Evolutionary conservation across 1,284 basidiomycete species (phyloP).

Genomic region (Pyrrhoderma lamaoense): DNA sequence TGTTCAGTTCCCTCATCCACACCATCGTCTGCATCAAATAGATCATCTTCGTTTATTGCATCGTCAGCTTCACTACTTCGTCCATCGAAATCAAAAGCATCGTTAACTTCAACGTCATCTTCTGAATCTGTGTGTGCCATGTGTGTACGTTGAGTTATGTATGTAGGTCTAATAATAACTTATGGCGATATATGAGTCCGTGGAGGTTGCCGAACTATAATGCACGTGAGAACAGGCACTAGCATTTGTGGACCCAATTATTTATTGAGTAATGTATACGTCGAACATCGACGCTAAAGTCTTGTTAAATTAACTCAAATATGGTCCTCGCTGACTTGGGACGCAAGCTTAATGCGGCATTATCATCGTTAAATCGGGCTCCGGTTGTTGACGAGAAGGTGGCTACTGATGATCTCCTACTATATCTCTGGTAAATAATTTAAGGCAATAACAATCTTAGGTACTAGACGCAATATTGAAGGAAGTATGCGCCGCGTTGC

Average conservation of each 20-base stretch:
- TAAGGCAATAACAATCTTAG: slow-evolving; percentile 66
- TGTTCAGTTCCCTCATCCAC: slow-evolving; percentile 31
- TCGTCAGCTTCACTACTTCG: slow-evolving; percentile 18
- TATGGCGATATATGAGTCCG: too few species aligned
- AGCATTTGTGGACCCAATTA: too few species aligned
- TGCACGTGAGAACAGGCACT: too few species aligned
- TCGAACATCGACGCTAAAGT: too few species aligned
- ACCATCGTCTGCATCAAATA: slow-evolving; percentile 47
- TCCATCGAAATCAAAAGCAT: slow-evolving; percentile 46
- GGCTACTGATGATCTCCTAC: slow-evolving; percentile 20
- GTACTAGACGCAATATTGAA: slow-evolving; percentile 93
- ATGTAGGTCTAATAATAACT: too few species aligned
- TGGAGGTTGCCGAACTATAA: too few species aligned
- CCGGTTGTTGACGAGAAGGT: slow-evolving; percentile 88
- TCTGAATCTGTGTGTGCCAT: slow-evolving; percentile 62
- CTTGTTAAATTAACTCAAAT: neutral
- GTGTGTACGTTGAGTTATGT: neutral
- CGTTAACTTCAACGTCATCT: slow-evolving; percentile 54
- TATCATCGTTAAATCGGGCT: slow-evolving; percentile 84
- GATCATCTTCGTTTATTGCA: slow-evolving; percentile 31
- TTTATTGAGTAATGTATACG: too few species aligned
- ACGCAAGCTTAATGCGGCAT: slow-evolving; percentile 86
- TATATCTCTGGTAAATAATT: slow-evolving; percentile 13
- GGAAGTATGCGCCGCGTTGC: slow-evolving; percentile 88
- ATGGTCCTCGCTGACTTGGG: slow-evolving; percentile 98